Base-by-base conservation (phyloP, 495 filamentous ascomycete genomes). In the Penicillium parvum region DNA sequence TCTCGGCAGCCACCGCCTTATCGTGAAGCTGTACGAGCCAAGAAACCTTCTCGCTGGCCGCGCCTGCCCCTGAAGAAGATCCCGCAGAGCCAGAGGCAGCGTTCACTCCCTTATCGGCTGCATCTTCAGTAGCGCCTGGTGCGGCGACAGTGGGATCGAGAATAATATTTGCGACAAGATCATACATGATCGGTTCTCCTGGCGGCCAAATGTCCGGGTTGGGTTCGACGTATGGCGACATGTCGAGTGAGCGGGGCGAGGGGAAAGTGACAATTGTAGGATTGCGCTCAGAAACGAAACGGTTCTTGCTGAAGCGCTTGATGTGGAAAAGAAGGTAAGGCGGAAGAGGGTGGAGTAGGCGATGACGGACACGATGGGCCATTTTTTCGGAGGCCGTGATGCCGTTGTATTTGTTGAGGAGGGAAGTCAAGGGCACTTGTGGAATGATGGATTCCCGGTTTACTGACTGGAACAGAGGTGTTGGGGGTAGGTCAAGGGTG, bases 221-320 rank as follows among this genome's bases (percentile, higher is more conserved):
- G 3, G 86, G 86, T 47, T 90, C 82, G 18, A 96, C 88, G 54
- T 91, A 99, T 0, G 88, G 89, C 3, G 80, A 76, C 72, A 96
- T 82, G 57, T 99, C 88, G 11, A 99, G 78, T 18, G 79, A 82
- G 43, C 84, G 76, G 8, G 73, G 67, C 3, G 83, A 79, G 42
- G 87, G 85, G 66, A 97, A 96, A 7, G 90, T 96, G 41, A 99
- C 92, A 58, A 99, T 99, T 0, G 94, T 97, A 4, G 90, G 92
- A 64, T 97, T 99, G 23, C 92, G 85, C 66, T 99, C 94, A 3
- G 82, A 73, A 20, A 97, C 88, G 62, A 97, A 97, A 49, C 95
- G 91, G 72, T 99, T 99, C 44, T 83, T 79, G 55, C 80, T 85
- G 77, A 99, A 99, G 28, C 92, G 86, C 65, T 97, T 97, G 73